Evolutionary conservation across 345 rosid genomes (phyloP).

Genomic region (Theobroma cacao): DNA sequence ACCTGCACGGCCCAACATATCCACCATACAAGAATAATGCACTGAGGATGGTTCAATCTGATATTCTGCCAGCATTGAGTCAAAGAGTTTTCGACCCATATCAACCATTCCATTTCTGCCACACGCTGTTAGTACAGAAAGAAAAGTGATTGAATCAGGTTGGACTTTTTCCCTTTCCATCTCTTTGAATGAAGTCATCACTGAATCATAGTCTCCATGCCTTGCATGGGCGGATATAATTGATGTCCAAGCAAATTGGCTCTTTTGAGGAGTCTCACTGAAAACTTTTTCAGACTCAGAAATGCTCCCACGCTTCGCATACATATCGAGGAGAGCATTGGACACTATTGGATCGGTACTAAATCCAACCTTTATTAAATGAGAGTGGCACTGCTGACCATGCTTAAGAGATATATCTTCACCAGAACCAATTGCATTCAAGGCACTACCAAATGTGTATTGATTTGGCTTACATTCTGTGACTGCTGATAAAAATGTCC

Average conservation of each 20-base stretch:
- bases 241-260: slow-evolving; percentile 77
- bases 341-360: slow-evolving; percentile 59
- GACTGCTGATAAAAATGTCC: slow-evolving; percentile 38
- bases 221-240: slow-evolving; percentile 83
- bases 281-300: slow-evolving; percentile 65
- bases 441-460: slow-evolving; percentile 81
- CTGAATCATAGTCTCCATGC: slow-evolving; percentile 81
- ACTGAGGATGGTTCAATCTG: slow-evolving; percentile 60
- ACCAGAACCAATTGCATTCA: slow-evolving; percentile 76
- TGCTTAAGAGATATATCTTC: slow-evolving; percentile 71
- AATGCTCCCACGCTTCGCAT: slow-evolving; percentile 88
- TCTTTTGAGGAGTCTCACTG: slow-evolving; percentile 43
- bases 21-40: slow-evolving; percentile 93
- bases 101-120: slow-evolving; percentile 81
- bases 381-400: slow-evolving; percentile 77
- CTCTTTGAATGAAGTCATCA: slow-evolving; percentile 53
- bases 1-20: slow-evolving; percentile 86
- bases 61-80: slow-evolving; percentile 54
- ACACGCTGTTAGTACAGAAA: slow-evolving; percentile 72
- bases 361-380: slow-evolving; percentile 58
- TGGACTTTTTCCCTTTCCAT: slow-evolving; percentile 55
- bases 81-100: slow-evolving; percentile 52
- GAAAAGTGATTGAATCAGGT: slow-evolving; percentile 82
- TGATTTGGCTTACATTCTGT: slow-evolving; percentile 56
- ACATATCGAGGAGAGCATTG: slow-evolving; percentile 88